A percentile compares a stretch with the other conserved stretches of the same genome.
These are phyloP conservation scores for Ceratocystis alfenasii DNA, from an alignment of 2,329 filamentous ascomycete genomes.

Conservation along the genomic window DNA sequence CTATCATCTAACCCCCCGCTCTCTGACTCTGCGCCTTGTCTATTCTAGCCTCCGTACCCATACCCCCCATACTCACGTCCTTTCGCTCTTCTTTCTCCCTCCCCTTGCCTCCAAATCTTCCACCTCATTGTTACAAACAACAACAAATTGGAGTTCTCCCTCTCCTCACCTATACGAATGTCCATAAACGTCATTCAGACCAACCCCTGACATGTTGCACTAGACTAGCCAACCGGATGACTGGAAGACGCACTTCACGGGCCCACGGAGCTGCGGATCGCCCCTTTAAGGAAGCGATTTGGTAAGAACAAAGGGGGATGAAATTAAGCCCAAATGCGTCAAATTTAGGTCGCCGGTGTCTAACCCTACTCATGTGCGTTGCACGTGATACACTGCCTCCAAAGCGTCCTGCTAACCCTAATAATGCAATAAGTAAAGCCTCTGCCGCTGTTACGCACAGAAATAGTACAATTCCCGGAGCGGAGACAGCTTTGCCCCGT, in stretches of 20 bases:
- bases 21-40: not conserved
- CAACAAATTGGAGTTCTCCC: not conserved
- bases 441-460: too few relatives aligned
- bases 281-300: not conserved
- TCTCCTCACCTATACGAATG: not conserved
- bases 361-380: not conserved
- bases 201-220: conserved; percentile 3
- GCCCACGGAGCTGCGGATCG: conserved; percentile 3
- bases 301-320: not conserved
- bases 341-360: too few relatives aligned
- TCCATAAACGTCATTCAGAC: not conserved
- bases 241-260: conserved; percentile 9
- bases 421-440: too few relatives aligned
- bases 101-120: not conserved
- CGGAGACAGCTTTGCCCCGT: too few relatives aligned
- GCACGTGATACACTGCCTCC: too few relatives aligned
- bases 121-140: not conserved
- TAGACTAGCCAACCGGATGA: conserved; percentile 9
- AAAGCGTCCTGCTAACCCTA: too few relatives aligned
- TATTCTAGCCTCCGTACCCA: not conserved
- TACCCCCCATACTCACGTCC: not conserved
- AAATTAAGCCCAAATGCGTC: not conserved
- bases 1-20: not conserved
- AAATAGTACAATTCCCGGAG: too few relatives aligned
- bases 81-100: not conserved